Evolutionary conservation across 345 rosid genomes (phyloP).

Genomic region (Citrus unshiu): DNA sequence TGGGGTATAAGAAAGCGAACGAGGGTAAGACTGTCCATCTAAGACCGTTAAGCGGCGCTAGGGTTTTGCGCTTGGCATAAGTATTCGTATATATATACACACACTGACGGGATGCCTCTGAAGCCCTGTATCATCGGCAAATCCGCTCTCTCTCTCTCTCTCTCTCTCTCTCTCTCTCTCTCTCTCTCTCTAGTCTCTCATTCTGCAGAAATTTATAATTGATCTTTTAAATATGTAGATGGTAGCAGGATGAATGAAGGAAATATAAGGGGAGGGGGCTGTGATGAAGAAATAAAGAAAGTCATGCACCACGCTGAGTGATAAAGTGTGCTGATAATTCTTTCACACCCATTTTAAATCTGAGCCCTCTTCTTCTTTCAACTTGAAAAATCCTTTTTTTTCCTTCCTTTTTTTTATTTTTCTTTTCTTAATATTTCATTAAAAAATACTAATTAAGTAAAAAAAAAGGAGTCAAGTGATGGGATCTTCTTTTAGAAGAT

Average conservation of each 20-base stretch:
- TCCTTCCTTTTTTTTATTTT: no score
- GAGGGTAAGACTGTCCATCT: conserved; percentile 2
- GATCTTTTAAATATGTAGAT: no score
- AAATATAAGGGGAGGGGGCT: conserved; percentile 12
- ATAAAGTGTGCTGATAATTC: conserved; percentile 42
- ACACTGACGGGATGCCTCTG: background rate
- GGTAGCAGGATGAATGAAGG: background rate
- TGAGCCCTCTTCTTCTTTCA: conserved; percentile 26
- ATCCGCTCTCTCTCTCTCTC: no score
- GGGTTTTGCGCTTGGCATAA: background rate
- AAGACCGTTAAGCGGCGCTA: background rate
- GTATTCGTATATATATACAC: no score
- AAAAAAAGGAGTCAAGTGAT: conserved; percentile 35
- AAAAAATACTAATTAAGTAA: background rate
- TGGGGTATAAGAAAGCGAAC: background rate
- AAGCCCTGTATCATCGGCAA: background rate
- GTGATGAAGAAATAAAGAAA: conserved; percentile 41
- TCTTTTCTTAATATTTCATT: no score
- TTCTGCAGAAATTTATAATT: no score
- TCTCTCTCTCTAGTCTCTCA: no score
- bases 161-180: no score
- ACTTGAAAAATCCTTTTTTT: background rate
- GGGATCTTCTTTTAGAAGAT: conserved; percentile 21
- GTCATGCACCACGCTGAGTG: conserved; percentile 73
- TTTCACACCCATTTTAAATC: conserved; percentile 43